These are phyloP conservation scores for Boletus speciosus DNA, from an alignment of 768 basidiomycete species.

Conservation along the genomic window DNA sequence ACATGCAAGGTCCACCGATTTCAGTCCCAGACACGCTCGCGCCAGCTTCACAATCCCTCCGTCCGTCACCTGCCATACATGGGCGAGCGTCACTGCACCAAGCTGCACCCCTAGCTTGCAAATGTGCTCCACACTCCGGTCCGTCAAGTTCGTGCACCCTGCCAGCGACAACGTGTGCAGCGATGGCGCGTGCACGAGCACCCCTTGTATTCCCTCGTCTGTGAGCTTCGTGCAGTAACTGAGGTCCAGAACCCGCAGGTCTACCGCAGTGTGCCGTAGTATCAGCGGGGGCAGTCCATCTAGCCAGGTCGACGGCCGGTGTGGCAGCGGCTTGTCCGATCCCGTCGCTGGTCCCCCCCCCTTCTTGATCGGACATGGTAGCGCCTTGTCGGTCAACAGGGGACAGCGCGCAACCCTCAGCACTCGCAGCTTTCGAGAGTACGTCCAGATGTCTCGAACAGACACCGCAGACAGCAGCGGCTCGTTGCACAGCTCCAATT, in stretches of 20 bases:
- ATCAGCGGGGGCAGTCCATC: constrained; percentile 61
- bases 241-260: constrained; percentile 76
- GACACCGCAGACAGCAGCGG: constrained; percentile 64
- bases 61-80: constrained; percentile 80
- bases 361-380: constrained; percentile 53
- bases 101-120: constrained; percentile 70
- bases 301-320: constrained; percentile 56
- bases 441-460: constrained; percentile 78
- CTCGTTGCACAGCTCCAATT: constrained; percentile 75
- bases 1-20: constrained; percentile 88
- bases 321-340: constrained; percentile 51
- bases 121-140: constrained; percentile 64
- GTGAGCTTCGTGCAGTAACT: constrained; percentile 65
- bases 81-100: constrained; percentile 77
- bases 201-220: constrained; percentile 72
- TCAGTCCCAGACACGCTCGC: constrained; percentile 65
- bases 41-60: constrained; percentile 63
- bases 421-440: constrained; percentile 71
- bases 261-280: constrained; percentile 62
- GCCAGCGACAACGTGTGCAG: constrained; percentile 75
- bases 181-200: constrained; percentile 70
- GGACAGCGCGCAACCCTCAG: constrained; percentile 77
- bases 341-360: constrained; percentile 23
- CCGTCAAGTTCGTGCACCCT: constrained; percentile 74
- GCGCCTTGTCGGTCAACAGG: constrained; percentile 73